These are phyloP conservation scores for Volvox africanus DNA, from an alignment of 139 green algal genomes.

Conservation along the genomic window DNA sequence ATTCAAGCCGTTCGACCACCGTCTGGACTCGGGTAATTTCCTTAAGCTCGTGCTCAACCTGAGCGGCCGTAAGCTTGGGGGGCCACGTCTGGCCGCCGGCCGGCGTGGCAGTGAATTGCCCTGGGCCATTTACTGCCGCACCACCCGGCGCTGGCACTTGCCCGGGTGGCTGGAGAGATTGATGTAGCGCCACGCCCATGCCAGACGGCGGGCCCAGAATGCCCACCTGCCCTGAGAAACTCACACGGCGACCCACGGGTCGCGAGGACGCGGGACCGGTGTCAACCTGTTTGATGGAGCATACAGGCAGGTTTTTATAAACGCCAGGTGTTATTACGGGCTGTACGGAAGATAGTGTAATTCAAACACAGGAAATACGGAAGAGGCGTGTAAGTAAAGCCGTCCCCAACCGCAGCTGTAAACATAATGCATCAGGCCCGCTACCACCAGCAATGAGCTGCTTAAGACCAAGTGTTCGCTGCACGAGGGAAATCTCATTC, in stretches of 20 bases:
- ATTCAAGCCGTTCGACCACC: conserved; percentile 52
- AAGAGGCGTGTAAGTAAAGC: too few relatives aligned
- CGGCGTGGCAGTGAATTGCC: neutral
- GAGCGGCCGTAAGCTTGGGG: neutral
- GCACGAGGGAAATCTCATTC: too few relatives aligned
- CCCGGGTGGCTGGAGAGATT: neutral
- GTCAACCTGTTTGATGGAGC: neutral
- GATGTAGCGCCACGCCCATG: neutral
- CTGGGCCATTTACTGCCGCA: neutral
- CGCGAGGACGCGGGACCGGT: neutral
- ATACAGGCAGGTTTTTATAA: too few relatives aligned
- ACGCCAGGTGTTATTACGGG: too few relatives aligned
- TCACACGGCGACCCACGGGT: conserved; percentile 8
- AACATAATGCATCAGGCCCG: too few relatives aligned
- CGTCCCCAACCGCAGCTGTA: too few relatives aligned
- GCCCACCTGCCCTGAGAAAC: conserved; percentile 38
- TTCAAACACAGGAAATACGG: too few relatives aligned
- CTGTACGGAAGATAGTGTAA: too few relatives aligned
- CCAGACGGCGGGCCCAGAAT: conserved; percentile 23
- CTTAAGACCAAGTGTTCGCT: too few relatives aligned
- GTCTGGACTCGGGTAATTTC: conserved; percentile 45
- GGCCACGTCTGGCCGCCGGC: neutral
- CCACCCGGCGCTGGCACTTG: neutral
- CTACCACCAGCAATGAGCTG: too few relatives aligned
- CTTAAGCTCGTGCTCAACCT: conserved; percentile 31